Conservation (phyloP, 2,329 filamentous ascomycete species). For the Alternaria viburni region DNA sequence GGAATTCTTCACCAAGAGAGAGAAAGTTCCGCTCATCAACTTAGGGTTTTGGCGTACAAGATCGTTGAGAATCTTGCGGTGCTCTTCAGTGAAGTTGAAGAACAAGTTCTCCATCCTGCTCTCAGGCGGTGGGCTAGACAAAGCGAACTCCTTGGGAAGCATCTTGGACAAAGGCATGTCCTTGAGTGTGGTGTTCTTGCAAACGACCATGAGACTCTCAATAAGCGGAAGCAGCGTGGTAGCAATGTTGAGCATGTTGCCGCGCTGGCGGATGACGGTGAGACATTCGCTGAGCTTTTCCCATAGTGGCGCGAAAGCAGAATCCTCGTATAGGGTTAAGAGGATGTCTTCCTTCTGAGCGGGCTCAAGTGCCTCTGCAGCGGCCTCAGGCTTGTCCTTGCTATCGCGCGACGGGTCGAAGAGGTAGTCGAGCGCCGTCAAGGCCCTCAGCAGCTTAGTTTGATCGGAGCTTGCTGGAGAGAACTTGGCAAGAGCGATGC, state of each 20-base stretch:
- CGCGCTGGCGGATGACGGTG: slow-evolving; percentile 83
- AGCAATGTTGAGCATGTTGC: slow-evolving; percentile 95
- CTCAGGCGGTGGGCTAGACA: slow-evolving; percentile 80
- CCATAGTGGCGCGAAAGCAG: slow-evolving; percentile 91
- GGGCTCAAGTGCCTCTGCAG: slow-evolving; percentile 60
- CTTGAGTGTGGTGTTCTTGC: slow-evolving; percentile 90
- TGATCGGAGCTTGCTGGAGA: slow-evolving; percentile 96
- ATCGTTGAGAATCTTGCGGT: slow-evolving; percentile 96
- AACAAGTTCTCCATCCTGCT: slow-evolving; percentile 86
- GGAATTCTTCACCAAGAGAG: slow-evolving; percentile 94
- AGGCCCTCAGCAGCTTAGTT: slow-evolving; percentile 88
- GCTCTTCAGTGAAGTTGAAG: slow-evolving; percentile 97
- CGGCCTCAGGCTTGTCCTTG: slow-evolving; percentile 53
- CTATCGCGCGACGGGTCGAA: slow-evolving; percentile 80
- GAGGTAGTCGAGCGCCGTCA: slow-evolving; percentile 93
- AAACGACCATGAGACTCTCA: slow-evolving; percentile 97
- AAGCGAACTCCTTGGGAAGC: slow-evolving; percentile 67
- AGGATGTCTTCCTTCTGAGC: slow-evolving; percentile 84
- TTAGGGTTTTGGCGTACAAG: slow-evolving; percentile 96
- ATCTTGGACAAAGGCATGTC: slow-evolving; percentile 61
- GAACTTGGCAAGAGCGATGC: slow-evolving; percentile 91
- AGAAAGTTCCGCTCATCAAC: slow-evolving; percentile 98
- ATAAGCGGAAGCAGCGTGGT: slow-evolving; percentile 94
- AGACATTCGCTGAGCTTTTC: slow-evolving; percentile 88
- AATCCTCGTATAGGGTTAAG: slow-evolving; percentile 85